phyloP scores from a whole-genome alignment of 805 yeast species.

The Candida namnaoensis region DNA sequence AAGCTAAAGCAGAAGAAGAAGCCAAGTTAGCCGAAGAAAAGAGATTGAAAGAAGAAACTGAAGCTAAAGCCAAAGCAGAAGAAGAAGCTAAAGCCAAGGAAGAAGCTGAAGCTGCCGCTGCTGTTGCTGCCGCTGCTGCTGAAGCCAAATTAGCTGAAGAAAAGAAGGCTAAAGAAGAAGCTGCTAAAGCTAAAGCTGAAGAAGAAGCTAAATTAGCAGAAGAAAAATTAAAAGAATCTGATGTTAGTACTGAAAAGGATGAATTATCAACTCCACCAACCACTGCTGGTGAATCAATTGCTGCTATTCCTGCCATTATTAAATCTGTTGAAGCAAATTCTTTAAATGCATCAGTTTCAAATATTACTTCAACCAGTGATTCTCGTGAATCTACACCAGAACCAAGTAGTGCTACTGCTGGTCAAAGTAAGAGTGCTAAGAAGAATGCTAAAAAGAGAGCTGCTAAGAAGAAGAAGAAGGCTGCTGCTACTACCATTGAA shows the following conservation, averaged over 20 bases:
- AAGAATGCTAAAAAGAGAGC: constrained; percentile 15
- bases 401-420: constrained; percentile 1
- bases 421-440: constrained; percentile 9
- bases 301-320: not conserved
- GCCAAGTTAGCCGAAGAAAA: not conserved
- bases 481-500: constrained; percentile 1
- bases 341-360: not conserved
- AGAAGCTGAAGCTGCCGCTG: not conserved
- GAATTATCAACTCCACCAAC: not conserved
- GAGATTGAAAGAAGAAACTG: not conserved
- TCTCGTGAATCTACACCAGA: constrained; percentile 4
- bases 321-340: not conserved
- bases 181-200: not conserved
- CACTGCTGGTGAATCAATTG: not conserved
- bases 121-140: no score
- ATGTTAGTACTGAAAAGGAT: not conserved
- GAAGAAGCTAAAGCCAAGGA: not conserved
- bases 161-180: constrained; percentile 4
- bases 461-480: constrained; percentile 13
- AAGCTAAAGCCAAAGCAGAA: not conserved
- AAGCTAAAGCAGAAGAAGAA: not conserved
- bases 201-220: not conserved
- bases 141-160: not conserved
- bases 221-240: not conserved
- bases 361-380: no score